A percentile compares a stretch with the other conserved stretches of the same genome.
These are phyloP conservation scores for Myriosclerotinia curreyana DNA, from an alignment of 2,329 filamentous ascomycete species.

Conservation along the genomic window DNA sequence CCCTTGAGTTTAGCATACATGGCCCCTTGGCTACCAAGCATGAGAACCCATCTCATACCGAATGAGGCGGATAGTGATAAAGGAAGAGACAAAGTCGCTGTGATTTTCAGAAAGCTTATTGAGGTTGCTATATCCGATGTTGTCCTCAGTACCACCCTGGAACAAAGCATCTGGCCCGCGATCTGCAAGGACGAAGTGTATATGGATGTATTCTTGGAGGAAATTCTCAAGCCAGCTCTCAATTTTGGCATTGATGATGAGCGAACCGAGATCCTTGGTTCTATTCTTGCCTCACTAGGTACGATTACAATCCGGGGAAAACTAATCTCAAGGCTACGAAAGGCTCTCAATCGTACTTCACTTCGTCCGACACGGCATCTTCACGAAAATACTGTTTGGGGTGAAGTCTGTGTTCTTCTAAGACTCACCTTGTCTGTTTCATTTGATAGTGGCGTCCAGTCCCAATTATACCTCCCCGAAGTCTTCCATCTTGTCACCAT, in stretches of 20 bases:
- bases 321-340: conserved; percentile 62
- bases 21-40: conserved; percentile 63
- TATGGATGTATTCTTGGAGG: conserved; percentile 65
- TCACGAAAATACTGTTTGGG: conserved; percentile 65
- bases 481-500: conserved; percentile 70
- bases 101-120: conserved; percentile 63
- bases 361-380: conserved; percentile 63
- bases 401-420: conserved; percentile 65
- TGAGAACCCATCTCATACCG: conserved; percentile 58
- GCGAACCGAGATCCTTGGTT: conserved; percentile 57
- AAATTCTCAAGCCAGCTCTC: conserved; percentile 62
- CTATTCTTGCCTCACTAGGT: conserved; percentile 60
- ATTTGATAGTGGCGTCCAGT: conserved; percentile 65
- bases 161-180: conserved; percentile 63
- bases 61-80: conserved; percentile 63
- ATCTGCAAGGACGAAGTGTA: conserved; percentile 64
- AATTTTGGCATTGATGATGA: conserved; percentile 58
- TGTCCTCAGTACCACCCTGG: conserved; percentile 56
- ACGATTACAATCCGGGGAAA: conserved; percentile 65
- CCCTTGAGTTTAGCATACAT: conserved; percentile 66
- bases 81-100: conserved; percentile 61
- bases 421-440: conserved; percentile 65
- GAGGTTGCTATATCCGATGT: conserved; percentile 62
- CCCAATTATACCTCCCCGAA: conserved; percentile 65
- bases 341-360: conserved; percentile 64